These are phyloP conservation scores for Plasmodium billcollinsi DNA, from an alignment of 169 alveolate genomes.

Conservation along the genomic window DNA sequence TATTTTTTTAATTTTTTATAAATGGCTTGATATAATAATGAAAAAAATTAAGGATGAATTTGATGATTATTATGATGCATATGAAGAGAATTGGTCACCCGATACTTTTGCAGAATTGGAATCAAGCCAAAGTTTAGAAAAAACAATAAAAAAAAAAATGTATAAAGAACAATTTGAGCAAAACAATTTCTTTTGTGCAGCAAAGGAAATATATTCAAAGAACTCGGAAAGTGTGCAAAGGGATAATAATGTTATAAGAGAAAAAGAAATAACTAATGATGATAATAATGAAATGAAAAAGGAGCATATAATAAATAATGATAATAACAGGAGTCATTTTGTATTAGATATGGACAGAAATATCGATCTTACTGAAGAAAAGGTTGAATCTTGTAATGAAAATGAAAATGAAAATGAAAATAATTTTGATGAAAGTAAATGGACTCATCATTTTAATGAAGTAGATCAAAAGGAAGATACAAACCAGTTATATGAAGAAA, in stretches of 20 bases:
- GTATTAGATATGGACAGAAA: not conserved
- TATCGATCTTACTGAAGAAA: too few relatives aligned
- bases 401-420: not conserved
- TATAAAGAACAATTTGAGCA: constrained; percentile 59
- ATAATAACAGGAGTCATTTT: not conserved
- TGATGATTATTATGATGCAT: constrained; percentile 69
- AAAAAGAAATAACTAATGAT: constrained; percentile 2
- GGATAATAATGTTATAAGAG: constrained; percentile 5
- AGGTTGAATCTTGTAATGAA: not conserved
- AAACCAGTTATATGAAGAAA: not conserved
- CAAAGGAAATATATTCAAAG: constrained; percentile 25
- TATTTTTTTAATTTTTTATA: not conserved
- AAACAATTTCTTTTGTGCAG: constrained; percentile 37
- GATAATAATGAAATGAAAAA: not conserved
- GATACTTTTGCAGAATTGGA: constrained; percentile 66
- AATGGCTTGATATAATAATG: constrained; percentile 5
- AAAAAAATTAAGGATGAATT: constrained; percentile 31
- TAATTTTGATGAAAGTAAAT: not conserved
- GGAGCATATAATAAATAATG: not conserved
- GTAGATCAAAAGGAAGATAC: not conserved
- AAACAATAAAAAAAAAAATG: constrained; percentile 56
- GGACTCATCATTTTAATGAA: not conserved
- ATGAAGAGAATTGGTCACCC: constrained; percentile 59
- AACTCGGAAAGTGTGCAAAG: not conserved
- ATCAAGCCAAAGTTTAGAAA: constrained; percentile 57